Conservation (phyloP, 1,284 basidiomycete genomes). For the Leccinum subatratum region DNA sequence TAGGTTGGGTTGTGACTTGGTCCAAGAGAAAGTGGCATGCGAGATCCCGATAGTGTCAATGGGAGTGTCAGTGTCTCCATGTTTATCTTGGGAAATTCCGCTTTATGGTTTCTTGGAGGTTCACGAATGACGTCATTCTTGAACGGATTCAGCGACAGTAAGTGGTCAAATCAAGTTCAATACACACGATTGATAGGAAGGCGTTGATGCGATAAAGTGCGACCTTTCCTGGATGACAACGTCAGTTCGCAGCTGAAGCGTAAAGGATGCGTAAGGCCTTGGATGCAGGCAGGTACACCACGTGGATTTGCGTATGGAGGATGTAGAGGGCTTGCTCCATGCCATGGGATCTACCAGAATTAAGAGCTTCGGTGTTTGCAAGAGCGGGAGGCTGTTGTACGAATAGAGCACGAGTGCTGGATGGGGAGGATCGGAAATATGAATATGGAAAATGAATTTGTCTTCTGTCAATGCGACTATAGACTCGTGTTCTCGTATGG, state of each 20-base stretch:
- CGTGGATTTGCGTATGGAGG: conserved; percentile 22
- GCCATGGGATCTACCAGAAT: conserved; percentile 89
- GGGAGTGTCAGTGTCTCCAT: neutral
- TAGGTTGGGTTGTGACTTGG: conserved; percentile 13
- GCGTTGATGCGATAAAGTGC: conserved; percentile 19
- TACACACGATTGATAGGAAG: conserved; percentile 15
- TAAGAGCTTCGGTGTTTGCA: conserved; percentile 49
- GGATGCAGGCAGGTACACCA: conserved; percentile 25
- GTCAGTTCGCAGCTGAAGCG: conserved; percentile 3
- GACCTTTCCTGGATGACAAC: conserved; percentile 5
- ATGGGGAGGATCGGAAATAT: conserved; percentile 32
- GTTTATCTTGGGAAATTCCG: neutral
- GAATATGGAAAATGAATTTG: conserved; percentile 51
- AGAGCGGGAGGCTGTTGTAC: conserved; percentile 47
- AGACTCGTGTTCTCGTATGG: conserved; percentile 44
- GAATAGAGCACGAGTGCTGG: conserved; percentile 41
- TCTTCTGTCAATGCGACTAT: conserved; percentile 60
- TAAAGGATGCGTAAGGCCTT: conserved; percentile 17
- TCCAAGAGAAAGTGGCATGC: conserved; percentile 35
- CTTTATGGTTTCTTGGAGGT: conserved; percentile 6
- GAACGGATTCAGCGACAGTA: neutral
- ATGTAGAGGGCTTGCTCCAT: conserved; percentile 54
- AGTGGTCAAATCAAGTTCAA: neutral
- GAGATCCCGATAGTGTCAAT: conserved; percentile 30
- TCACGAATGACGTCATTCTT: conserved; percentile 8